Conservation (phyloP, 805 yeast genomes). For the Saccharomycopsis sp. region DNA sequence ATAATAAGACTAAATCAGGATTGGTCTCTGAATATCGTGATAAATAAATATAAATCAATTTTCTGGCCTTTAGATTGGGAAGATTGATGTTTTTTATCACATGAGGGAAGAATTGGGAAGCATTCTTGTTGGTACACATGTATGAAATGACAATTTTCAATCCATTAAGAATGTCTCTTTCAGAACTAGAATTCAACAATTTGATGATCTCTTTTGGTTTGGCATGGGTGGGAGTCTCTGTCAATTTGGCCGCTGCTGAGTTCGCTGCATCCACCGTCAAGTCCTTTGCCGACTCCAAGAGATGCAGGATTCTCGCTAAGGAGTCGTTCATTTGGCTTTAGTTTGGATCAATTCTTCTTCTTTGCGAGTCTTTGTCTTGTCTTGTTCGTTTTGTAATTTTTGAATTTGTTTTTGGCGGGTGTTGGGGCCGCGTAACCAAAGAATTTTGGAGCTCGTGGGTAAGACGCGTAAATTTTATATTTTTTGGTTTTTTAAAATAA, state of each 20-base stretch:
- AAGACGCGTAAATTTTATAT: too few relatives aligned
- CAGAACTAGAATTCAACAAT: conserved; percentile 57
- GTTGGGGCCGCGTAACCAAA: too few relatives aligned
- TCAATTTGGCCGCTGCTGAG: conserved; percentile 56
- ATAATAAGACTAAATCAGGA: conserved; percentile 81
- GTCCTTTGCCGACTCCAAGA: conserved; percentile 72
- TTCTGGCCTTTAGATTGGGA: conserved; percentile 49
- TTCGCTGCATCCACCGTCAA: conserved; percentile 77
- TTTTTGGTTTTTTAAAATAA: too few relatives aligned
- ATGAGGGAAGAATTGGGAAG: conserved; percentile 57
- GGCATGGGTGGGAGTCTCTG: conserved; percentile 48
- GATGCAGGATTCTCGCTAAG: conserved; percentile 50
- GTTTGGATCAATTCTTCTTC: too few relatives aligned
- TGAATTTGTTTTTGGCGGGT: too few relatives aligned
- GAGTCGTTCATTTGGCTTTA: conserved; percentile 52
- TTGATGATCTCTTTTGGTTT: conserved; percentile 58
- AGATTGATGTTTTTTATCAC: conserved; percentile 83
- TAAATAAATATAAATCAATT: conserved; percentile 53
- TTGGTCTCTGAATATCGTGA: conserved; percentile 51
- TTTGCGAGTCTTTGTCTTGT: too few relatives aligned
- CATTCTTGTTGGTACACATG: conserved; percentile 34
- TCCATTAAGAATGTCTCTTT: conserved; percentile 52
- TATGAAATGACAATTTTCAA: conserved; percentile 43
- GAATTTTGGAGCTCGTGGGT: too few relatives aligned
- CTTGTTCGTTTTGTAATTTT: too few relatives aligned